Base-by-base conservation (phyloP, 2,329 filamentous ascomycete genomes). In the Fusarium multiceps region DNA sequence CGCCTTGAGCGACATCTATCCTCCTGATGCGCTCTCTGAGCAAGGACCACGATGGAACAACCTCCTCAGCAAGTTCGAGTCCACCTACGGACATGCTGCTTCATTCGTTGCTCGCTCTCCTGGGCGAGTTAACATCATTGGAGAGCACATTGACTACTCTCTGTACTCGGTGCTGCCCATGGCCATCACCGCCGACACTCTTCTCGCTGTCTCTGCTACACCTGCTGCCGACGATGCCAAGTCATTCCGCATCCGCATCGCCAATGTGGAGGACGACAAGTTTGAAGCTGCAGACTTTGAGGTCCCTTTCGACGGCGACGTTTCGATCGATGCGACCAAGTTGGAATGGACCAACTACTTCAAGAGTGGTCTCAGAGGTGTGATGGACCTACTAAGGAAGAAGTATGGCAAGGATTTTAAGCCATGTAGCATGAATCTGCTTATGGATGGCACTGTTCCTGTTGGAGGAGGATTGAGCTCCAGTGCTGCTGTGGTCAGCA, bases 281-380 rank as follows among this genome's bases (percentile, higher is more conserved):
- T 99, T 97, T 78, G 87, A 92, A 3, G 81, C 89, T 2, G 88
- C 88, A 71, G 89, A 92, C 73, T 97, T 98, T 78, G 86, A 89
- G 47, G 86, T 98, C 11, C 88, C 92, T 4, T 77, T 81, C 30
- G 84, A 86, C 67, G 84, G 85, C 43, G 82, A 87, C 13, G 86
- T 95, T n/a, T 87, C 91, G 23, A 97, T 99, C 74, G 94, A 98
- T 79, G 88, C 93, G 10, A 90, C 89, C 20, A 88, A 91, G 72
- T 92, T 97, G 72, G 94, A 98, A 82, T 99, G 96, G 96, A 92
- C 93, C 61, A 99, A 98, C 80, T 99, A 99, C 85, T 98, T 99
- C 88, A 97, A 96, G 83, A 93, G 93, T 56, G 96, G 96, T 0
- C 84, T 98, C 51, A 85, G 89, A 37, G 96, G 94, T 30, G 95